A percentile compares a stretch with the other conserved stretches of the same genome.
Evolutionary conservation across 257 asterid species (phyloP).

Genomic region (Plantago elongata): DNA sequence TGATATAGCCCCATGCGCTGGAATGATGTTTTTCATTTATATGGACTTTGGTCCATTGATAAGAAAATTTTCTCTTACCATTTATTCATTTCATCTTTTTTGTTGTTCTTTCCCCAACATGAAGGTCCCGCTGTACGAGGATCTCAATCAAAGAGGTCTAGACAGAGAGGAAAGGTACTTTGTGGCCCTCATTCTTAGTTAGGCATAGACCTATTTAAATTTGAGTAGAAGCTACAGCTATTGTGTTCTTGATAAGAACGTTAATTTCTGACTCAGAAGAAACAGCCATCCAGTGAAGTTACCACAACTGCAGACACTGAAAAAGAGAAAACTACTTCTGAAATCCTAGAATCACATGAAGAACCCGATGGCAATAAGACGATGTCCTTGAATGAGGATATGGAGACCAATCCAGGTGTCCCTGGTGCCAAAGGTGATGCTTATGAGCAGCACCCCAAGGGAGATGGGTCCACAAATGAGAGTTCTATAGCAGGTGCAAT

Average conservation of each 20-base stretch:
- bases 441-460: constrained; percentile 37
- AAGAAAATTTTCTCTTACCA: neutral
- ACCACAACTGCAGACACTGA: constrained; percentile 36
- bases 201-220: constrained; percentile 5
- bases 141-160: constrained; percentile 61
- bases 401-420: constrained; percentile 32
- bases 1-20: neutral
- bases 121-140: constrained; percentile 64
- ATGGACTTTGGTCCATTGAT: constrained; percentile 11
- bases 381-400: constrained; percentile 29
- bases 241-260: constrained; percentile 24
- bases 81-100: constrained; percentile 7
- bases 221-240: constrained; percentile 12
- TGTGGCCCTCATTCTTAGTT: constrained; percentile 13
- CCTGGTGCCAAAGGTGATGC: constrained; percentile 29
- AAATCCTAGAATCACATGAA: constrained; percentile 39
- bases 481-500: constrained; percentile 42
- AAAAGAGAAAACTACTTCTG: constrained; percentile 35
- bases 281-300: constrained; percentile 45
- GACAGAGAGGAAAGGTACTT: constrained; percentile 66
- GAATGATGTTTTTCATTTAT: neutral
- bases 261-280: constrained; percentile 50
- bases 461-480: constrained; percentile 40
- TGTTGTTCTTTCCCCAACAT: neutral
- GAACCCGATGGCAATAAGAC: constrained; percentile 36